Conservation (phyloP, 371 early-diverging fungal species). For the Saksenaea vasiformis region DNA sequence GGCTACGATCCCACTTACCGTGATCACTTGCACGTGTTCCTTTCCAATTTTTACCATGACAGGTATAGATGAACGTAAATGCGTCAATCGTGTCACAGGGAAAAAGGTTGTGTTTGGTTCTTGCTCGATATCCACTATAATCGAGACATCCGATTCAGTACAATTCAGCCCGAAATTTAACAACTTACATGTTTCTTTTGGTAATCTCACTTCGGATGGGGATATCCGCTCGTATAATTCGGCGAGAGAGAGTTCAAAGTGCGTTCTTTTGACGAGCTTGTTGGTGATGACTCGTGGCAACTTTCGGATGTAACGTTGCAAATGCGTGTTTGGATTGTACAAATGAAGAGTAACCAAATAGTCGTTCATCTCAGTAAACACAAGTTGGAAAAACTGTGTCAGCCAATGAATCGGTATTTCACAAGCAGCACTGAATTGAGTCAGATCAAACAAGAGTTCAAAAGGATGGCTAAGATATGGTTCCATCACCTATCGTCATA, state of each 20-base stretch:
- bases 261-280: constrained; percentile 61
- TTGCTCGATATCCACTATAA: constrained; percentile 63
- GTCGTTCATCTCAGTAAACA: constrained; percentile 65
- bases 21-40: constrained; percentile 83
- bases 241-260: constrained; percentile 61
- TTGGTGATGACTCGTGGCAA: constrained; percentile 57
- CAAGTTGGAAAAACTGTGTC: constrained; percentile 70
- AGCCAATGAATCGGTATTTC: constrained; percentile 80
- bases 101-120: constrained; percentile 62
- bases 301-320: constrained; percentile 67
- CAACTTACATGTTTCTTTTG: constrained; percentile 65
- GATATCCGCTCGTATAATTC: constrained; percentile 74
- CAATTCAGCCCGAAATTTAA: too few species aligned
- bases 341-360: constrained; percentile 60
- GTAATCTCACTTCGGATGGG: constrained; percentile 70
- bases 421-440: constrained; percentile 73
- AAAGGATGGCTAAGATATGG: constrained; percentile 63
- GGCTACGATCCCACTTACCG: constrained; percentile 28
- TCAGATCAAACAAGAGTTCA: constrained; percentile 82
- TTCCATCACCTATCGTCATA: constrained; percentile 49
- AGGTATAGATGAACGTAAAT: constrained; percentile 62
- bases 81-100: constrained; percentile 65
- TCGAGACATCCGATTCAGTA: not conserved
- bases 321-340: constrained; percentile 76
- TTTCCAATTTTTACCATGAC: constrained; percentile 80